Evolutionary conservation across 2,329 filamentous ascomycete species (phyloP).

Genomic region (Ophiostoma triangulosporum): DNA sequence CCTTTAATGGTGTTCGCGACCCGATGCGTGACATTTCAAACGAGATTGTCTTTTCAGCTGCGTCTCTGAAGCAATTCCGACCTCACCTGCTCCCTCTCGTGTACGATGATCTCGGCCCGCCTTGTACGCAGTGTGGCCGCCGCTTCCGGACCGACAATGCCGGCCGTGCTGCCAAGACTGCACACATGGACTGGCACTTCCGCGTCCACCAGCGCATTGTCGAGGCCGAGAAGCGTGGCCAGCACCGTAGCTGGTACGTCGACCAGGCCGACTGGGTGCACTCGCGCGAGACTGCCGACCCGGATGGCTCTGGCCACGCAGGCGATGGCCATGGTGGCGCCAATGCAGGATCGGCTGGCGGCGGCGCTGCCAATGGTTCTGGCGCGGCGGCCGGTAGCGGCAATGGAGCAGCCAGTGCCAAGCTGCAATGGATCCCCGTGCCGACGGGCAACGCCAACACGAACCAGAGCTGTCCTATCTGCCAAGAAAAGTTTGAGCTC

Average conservation of each 20-base stretch:
- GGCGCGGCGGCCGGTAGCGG: slow-evolving; percentile 8
- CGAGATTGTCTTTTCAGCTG: slow-evolving; percentile 47
- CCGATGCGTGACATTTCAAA: slow-evolving; percentile 20
- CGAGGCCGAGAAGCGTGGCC: slow-evolving; percentile 72
- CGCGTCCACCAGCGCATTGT: slow-evolving; percentile 78
- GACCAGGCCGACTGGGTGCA: slow-evolving; percentile 89
- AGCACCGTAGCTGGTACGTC: slow-evolving; percentile 90
- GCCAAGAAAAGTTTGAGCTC: slow-evolving; percentile 87
- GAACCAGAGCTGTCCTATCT: slow-evolving; percentile 79
- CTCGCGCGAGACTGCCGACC: slow-evolving; percentile 66
- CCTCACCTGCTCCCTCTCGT: slow-evolving; percentile 46
- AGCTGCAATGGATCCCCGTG: slow-evolving; percentile 64
- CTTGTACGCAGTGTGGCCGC: slow-evolving; percentile 83
- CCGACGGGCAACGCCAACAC: slow-evolving; percentile 63
- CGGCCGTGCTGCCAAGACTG: slow-evolving; percentile 73
- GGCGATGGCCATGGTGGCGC: slow-evolving; percentile 9
- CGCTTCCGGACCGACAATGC: slow-evolving; percentile 67
- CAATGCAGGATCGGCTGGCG: not conserved
- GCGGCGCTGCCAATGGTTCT: not conserved
- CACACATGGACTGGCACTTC: slow-evolving; percentile 98
- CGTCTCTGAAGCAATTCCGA: slow-evolving; percentile 62
- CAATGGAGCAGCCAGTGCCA: slow-evolving; percentile 30
- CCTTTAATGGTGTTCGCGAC: slow-evolving; percentile 7
- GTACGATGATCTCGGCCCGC: slow-evolving; percentile 70
- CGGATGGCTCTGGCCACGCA: slow-evolving; percentile 30